Conservation (phyloP, 441 rosid genomes). For the Oxalis stricta region DNA sequence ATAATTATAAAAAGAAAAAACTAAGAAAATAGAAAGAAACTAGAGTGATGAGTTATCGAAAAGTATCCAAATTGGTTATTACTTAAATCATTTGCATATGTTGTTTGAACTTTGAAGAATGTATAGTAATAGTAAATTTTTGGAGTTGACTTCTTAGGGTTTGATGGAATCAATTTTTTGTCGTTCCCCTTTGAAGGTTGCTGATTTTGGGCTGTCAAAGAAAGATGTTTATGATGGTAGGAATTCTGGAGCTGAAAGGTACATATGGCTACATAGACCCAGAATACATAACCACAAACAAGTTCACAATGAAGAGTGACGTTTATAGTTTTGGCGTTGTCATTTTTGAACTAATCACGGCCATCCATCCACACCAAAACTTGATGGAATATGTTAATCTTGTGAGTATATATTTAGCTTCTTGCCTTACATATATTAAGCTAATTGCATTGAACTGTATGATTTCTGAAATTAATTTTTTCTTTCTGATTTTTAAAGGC, state of each 20-base stretch:
- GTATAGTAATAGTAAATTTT: no score
- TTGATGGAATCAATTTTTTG: no score
- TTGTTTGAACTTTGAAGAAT: no score
- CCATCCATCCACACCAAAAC: slow-evolving; percentile 85
- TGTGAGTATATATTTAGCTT: slow-evolving; percentile 26
- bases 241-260: slow-evolving; percentile 72
- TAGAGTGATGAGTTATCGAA: no score
- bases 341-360: slow-evolving; percentile 81
- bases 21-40: no score
- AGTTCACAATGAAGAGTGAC: slow-evolving; percentile 82
- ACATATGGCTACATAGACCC: slow-evolving; percentile 94
- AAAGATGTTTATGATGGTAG: slow-evolving; percentile 71
- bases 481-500: slow-evolving; percentile 30
- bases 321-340: slow-evolving; percentile 82
- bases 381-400: slow-evolving; percentile 83
- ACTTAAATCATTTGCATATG: no score
- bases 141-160: not conserved
- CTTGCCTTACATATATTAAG: not conserved
- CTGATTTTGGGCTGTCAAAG: slow-evolving; percentile 90
- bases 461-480: not conserved
- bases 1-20: no score
- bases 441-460: not conserved
- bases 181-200: slow-evolving; percentile 37
- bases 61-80: no score
- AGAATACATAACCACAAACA: slow-evolving; percentile 59